Percentiles rank a stretch among this genome's conserved stretches.
Evolutionary conservation across 208 protist genomes (phyloP).

Genomic region (Borovskyia barvae): DNA sequence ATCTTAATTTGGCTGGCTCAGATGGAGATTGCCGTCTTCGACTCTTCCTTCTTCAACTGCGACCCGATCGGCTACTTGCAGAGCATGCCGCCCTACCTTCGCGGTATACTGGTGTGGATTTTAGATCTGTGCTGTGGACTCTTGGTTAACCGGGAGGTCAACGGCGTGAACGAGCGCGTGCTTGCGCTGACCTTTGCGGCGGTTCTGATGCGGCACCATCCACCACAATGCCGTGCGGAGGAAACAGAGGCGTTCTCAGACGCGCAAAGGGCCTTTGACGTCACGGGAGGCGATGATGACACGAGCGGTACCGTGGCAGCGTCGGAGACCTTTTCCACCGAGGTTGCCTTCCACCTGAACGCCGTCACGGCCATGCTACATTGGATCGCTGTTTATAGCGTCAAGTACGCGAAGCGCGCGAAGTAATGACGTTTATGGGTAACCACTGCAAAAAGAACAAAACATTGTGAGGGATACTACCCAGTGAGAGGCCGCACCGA

Average conservation of each 20-base stretch:
- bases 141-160: slow-evolving; percentile 54
- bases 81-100: slow-evolving; percentile 59
- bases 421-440: too few relatives aligned
- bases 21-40: slow-evolving; percentile 66
- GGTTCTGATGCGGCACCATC: slow-evolving; percentile 45
- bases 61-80: slow-evolving; percentile 78
- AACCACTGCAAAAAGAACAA: too few relatives aligned
- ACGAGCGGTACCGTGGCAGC: slow-evolving; percentile 1
- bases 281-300: not conserved
- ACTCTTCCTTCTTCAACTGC: slow-evolving; percentile 52
- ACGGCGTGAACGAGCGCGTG: slow-evolving; percentile 59
- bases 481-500: too few relatives aligned
- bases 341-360: slow-evolving; percentile 44
- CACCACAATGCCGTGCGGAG: not conserved
- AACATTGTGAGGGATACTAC: too few relatives aligned
- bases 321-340: slow-evolving; percentile 26
- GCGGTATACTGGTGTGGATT: slow-evolving; percentile 70
- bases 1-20: slow-evolving; percentile 75
- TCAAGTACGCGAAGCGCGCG: slow-evolving; percentile 30
- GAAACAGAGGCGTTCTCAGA: slow-evolving; percentile 27
- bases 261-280: slow-evolving; percentile 12
- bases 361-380: slow-evolving; percentile 59
- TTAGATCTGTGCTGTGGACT: slow-evolving; percentile 72
- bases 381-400: slow-evolving; percentile 65
- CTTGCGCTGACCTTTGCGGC: slow-evolving; percentile 77